Conservation (phyloP, 352 stramenopile species). For the Phytophthora pini region DNA sequence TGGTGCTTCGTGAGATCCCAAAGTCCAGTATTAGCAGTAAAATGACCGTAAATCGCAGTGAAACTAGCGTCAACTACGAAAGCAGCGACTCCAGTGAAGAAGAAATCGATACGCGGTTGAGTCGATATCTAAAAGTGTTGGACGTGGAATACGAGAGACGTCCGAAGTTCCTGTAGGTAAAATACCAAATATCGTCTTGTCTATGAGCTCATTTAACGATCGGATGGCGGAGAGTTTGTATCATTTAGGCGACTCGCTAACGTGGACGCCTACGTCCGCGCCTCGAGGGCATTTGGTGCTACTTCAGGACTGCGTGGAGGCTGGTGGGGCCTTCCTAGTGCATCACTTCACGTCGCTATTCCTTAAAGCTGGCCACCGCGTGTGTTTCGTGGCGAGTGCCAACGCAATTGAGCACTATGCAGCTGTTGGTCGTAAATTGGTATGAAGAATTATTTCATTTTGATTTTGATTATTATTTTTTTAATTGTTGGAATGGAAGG, state of each 20-base stretch:
- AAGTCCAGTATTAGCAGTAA: conserved; percentile 2
- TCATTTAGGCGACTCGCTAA: conserved; percentile 55
- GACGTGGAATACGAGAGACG: neutral
- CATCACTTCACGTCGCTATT: conserved; percentile 80
- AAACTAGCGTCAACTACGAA: too few species aligned
- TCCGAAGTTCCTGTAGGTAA: neutral
- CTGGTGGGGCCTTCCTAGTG: conserved; percentile 63
- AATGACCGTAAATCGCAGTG: conserved; percentile 6
- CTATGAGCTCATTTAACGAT: conserved; percentile 20
- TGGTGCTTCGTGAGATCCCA: conserved; percentile 13
- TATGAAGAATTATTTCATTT: conserved; percentile 14
- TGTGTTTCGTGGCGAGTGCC: conserved; percentile 62
- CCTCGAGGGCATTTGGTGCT: conserved; percentile 62
- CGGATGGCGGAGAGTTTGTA: conserved; percentile 68
- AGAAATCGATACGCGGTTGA: neutral
- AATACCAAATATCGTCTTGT: conserved; percentile 9
- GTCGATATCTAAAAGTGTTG: neutral
- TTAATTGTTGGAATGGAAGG: conserved; percentile 28
- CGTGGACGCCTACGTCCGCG: conserved; percentile 56
- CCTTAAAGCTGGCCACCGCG: conserved; percentile 70
- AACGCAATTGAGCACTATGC: conserved; percentile 67
- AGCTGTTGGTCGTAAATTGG: conserved; percentile 72
- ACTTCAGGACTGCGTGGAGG: conserved; percentile 65
- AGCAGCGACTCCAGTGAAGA: conserved; percentile 1
- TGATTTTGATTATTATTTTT: too few species aligned